Evolutionary conservation across 805 yeast species (phyloP).

Genomic region (Wickerhamomyces bisporus): DNA sequence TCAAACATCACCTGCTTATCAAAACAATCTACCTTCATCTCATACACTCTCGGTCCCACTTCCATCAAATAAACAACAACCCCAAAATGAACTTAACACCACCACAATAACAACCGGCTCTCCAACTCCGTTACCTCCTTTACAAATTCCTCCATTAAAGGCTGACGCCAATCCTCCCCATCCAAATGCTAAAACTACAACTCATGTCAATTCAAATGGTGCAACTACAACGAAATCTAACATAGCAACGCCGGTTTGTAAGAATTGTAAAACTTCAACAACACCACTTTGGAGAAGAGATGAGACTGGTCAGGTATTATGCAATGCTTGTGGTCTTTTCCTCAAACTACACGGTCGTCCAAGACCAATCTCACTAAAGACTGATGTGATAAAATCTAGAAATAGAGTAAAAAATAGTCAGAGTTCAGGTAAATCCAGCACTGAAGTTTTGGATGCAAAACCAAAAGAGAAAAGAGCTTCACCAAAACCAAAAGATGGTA

Average conservation of each 20-base stretch:
- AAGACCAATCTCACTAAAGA: slow-evolving; percentile 84
- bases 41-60: not conserved
- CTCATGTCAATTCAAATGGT: slow-evolving; percentile 49
- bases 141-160: not conserved
- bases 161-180: slow-evolving; percentile 13
- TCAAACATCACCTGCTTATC: not conserved
- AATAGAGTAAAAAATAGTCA: slow-evolving; percentile 57
- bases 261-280: slow-evolving; percentile 86
- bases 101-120: not conserved
- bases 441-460: slow-evolving; percentile 19
- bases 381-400: slow-evolving; percentile 88
- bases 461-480: slow-evolving; percentile 11
- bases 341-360: slow-evolving; percentile 88
- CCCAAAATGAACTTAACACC: not conserved
- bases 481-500: slow-evolving; percentile 5
- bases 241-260: slow-evolving; percentile 68
- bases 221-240: slow-evolving; percentile 61
- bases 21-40: not conserved
- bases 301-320: slow-evolving; percentile 82
- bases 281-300: slow-evolving; percentile 96
- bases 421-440: slow-evolving; percentile 9
- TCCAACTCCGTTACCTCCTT: not conserved
- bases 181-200: slow-evolving; percentile 60
- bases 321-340: slow-evolving; percentile 93
- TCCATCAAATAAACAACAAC: not conserved